Conservation (phyloP, 148 eudicot genomes). For the Bassia scoparia region DNA sequence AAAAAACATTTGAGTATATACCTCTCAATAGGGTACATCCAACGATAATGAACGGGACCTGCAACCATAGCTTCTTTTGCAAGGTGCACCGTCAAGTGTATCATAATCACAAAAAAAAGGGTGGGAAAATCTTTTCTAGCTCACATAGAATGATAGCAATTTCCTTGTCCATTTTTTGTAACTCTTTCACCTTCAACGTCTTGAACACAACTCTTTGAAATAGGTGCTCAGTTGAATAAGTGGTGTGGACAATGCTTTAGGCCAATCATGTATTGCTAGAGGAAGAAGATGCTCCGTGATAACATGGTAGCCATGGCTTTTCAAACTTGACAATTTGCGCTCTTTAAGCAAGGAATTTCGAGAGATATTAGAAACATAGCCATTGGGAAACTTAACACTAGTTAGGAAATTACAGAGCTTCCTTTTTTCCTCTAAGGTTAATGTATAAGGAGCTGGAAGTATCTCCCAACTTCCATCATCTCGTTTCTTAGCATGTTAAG, state of each 20-base stretch:
- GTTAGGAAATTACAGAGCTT: neutral
- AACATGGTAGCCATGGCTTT: no score
- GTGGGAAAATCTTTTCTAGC: constrained; percentile 10
- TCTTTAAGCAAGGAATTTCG: neutral
- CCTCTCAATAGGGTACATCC: constrained; percentile 27
- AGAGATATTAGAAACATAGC: constrained; percentile 1
- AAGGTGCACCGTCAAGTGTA: constrained; percentile 16
- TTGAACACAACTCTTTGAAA: constrained; percentile 15
- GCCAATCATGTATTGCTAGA: neutral
- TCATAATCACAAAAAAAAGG: constrained; percentile 20
- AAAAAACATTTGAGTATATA: neutral
- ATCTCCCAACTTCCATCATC: neutral
- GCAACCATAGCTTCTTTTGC: constrained; percentile 13
- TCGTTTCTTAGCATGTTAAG: neutral
- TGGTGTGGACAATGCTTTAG: neutral
- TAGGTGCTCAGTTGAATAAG: neutral
- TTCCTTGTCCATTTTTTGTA: neutral
- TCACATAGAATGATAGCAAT: constrained; percentile 8
- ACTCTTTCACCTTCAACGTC: neutral
- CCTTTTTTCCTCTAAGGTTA: neutral
- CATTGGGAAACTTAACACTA: constrained; percentile 2
- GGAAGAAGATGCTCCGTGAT: no score
- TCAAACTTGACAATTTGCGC: neutral
- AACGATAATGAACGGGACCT: constrained; percentile 8
- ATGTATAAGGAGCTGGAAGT: neutral